Evolutionary conservation across 768 basidiomycete species (phyloP).

Genomic region (Cystobasidium tubakii): DNA sequence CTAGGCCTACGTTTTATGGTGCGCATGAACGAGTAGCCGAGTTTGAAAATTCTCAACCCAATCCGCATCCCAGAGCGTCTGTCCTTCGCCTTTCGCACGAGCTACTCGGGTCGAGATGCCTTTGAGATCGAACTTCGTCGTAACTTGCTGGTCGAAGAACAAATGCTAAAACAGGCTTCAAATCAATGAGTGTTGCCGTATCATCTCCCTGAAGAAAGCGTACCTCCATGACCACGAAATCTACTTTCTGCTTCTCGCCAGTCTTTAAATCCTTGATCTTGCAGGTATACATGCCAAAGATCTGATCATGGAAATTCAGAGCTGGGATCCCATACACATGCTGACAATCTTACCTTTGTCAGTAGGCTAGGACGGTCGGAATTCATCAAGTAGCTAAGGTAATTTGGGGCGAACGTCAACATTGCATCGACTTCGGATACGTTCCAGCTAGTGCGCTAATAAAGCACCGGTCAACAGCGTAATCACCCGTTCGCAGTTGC

Average conservation of each 20-base stretch:
- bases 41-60: constrained; percentile 4
- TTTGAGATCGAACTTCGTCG: constrained; percentile 9
- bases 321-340: neutral
- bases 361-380: constrained; percentile 77
- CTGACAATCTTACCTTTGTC: constrained; percentile 57
- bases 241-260: constrained; percentile 77
- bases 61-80: constrained; percentile 10
- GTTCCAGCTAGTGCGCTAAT: constrained; percentile 67
- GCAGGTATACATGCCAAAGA: constrained; percentile 91
- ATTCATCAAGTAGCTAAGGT: constrained; percentile 37
- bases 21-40: neutral
- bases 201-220: neutral
- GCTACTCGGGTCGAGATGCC: constrained; percentile 3
- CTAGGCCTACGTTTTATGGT: neutral
- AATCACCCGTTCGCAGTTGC: constrained; percentile 79
- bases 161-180: neutral
- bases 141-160: neutral
- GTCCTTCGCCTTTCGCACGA: neutral
- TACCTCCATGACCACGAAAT: constrained; percentile 86
- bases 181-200: neutral
- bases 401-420: constrained; percentile 26
- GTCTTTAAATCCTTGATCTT: constrained; percentile 63
- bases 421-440: constrained; percentile 36
- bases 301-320: constrained; percentile 45
- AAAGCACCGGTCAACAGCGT: constrained; percentile 91